phyloP scores from a whole-genome alignment of 768 basidiomycete genomes.

The Auricularia sp. region DNA sequence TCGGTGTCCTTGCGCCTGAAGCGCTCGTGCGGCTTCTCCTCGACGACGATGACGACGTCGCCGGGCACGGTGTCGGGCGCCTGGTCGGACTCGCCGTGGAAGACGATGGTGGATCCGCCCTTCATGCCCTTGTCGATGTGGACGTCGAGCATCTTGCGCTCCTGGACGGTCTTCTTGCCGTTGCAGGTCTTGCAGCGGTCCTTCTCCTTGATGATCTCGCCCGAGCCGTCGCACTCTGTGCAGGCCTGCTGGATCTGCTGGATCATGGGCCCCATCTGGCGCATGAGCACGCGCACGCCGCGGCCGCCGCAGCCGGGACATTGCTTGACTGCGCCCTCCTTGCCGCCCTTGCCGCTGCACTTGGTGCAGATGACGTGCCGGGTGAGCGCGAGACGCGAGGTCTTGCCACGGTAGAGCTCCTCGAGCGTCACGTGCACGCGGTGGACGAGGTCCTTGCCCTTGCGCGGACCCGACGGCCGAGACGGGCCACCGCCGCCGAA shows the following conservation, averaged over 20 bases:
- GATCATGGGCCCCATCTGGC: constrained; percentile 99
- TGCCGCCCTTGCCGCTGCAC: constrained; percentile 95
- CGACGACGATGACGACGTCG: constrained; percentile 88
- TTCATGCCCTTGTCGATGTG: constrained; percentile 98
- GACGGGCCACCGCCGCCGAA: constrained; percentile 52
- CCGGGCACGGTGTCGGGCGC: constrained; percentile 82
- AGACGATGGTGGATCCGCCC: constrained; percentile 81
- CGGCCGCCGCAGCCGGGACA: constrained; percentile 79
- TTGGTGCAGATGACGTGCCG: constrained; percentile 89
- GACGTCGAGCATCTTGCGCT: constrained; percentile 96
- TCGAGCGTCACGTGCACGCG: constrained; percentile 94
- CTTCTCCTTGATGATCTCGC: constrained; percentile 89
- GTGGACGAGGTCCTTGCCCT: constrained; percentile 97
- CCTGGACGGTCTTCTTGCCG: constrained; percentile 88
- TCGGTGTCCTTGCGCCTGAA: constrained; percentile 88
- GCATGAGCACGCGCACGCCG: constrained; percentile 81
- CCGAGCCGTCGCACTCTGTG: constrained; percentile 86
- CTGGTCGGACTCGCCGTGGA: constrained; percentile 87
- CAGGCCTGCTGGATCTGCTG: constrained; percentile 96
- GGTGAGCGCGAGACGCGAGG: constrained; percentile 92
- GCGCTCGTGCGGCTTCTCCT: constrained; percentile 82
- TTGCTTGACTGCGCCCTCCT: constrained; percentile 83
- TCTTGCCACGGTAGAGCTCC: constrained; percentile 98
- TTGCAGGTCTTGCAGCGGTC: constrained; percentile 89
- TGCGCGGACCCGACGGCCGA: constrained; percentile 59